Evolutionary conservation across 192 early-diverging fungal genomes (phyloP), one percentile per base, ranked within the genome.

Genomic region (Backusella luteola): DNA sequence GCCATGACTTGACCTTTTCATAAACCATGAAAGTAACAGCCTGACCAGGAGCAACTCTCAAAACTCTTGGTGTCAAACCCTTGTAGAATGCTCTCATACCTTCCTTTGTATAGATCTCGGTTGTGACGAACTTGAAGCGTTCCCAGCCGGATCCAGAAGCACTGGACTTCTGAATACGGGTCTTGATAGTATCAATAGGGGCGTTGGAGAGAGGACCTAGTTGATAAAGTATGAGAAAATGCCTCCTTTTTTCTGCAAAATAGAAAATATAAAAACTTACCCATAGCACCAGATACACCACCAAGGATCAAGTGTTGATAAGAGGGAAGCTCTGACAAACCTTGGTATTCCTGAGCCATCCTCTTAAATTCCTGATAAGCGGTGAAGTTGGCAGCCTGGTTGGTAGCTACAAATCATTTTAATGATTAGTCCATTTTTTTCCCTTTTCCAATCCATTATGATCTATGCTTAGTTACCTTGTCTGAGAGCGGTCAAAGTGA

Each of bases 321-420:
- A 71, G 92, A 89, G 29, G 96, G 96, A 68, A 99, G 88, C 68
- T 88, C 88, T n/a, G 79, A 77, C 73, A 90, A 84, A 19, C 90
- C 82, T 77, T 99, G 97, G 17, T 88, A 21, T 12, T 88, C 87
- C 77, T 90, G 85, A 6, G 94, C 90, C 34, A 88, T 83, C 21
- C 89, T 90, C 85, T 97, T 98, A 80, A 99, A 88, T 81, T 94
- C 94, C 67, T 96, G 94, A 86, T 98, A 99, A 26, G 94, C 94
- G 1, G 97, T 98, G 83, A 99, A 99, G 89, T 99, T 99, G 80
- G 94, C 97, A 66, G 96, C 97, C 83, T 99, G 97, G 89, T 99
- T 99, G 73, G 94, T 97, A 44, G 93, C 94, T 92, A 69, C 11
- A 59, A 32, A 29, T 46, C 34, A 35, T 36, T 69, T 14, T 34